Base-by-base conservation (phyloP, 768 basidiomycete genomes). In the Auricularia cornea region DNA sequence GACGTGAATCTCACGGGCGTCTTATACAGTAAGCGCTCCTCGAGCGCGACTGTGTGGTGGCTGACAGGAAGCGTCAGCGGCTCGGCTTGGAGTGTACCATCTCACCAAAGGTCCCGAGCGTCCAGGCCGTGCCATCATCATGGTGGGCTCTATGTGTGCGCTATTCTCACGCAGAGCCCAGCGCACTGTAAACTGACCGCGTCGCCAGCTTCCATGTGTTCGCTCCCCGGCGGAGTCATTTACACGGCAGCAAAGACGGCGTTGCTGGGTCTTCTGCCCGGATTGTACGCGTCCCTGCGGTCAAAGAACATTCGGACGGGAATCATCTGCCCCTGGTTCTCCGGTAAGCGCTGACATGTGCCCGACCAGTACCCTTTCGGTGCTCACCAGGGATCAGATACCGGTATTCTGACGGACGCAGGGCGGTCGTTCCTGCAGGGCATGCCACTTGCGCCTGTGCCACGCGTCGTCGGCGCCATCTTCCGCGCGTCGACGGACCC, bases 191-290 rank as follows among this genome's bases (percentile, higher is more conserved):
- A 28, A 60, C 38, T 23, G 33, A 48, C 41, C 44, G 59, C 29
- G n/a, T 48, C 26, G 20, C 35, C 60, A 83, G 83, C 84, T 38
- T 84, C 83, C 28, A 84, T 83, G 80, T 41, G 70, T 38, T 75
- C 73, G 0, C 73, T 84, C 30, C 79, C 83, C 3, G 66, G 65
- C 23, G 83, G 72, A 4, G 71, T 77, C 23, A 68, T 82, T 59
- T 85, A 85, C 68, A 72, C 75, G 6, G 80, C 79, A 18, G 80
- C 84, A 14, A 85, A 84, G 68, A 83, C 84, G 65, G 83, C 77
- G 38, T 70, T 84, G 6, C 72, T 84, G 5, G 84, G 83, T 11
- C 62, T 84, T 33, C 81, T 84, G 80, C 76, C 82, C 20, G 75
- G 81, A 12, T 70, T 85, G 10, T 70, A 77, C 64, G 73, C 73